phyloP scores from a whole-genome alignment of 164 flowering plant genomes.

The Vitis rupestris region DNA sequence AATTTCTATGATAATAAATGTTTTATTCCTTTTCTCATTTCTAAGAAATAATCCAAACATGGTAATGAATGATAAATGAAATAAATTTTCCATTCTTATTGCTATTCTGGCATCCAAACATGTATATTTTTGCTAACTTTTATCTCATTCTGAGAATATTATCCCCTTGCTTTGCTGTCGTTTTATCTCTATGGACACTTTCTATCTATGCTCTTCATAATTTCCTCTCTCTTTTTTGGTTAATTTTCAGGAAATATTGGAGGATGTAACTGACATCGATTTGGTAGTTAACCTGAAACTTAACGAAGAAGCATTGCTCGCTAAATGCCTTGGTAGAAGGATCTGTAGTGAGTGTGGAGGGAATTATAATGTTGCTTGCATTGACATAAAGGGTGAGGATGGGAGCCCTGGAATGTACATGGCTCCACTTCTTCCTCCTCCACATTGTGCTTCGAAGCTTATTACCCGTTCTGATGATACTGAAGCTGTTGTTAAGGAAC shows the following conservation, averaged over 20 bases:
- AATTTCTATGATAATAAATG: no score
- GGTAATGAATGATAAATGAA: no score
- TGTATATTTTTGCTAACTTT: no score
- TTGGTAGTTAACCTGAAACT: conserved; percentile 86
- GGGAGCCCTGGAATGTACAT: conserved; percentile 75
- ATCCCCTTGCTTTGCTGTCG: no score
- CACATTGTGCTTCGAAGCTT: conserved; percentile 80
- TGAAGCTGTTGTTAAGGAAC: conserved; percentile 73
- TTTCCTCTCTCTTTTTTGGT: neutral
- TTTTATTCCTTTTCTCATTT: no score
- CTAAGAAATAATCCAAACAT: no score
- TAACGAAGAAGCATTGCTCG: conserved; percentile 75
- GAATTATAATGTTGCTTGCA: conserved; percentile 74
- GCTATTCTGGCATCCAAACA: no score
- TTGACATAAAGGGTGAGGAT: conserved; percentile 71
- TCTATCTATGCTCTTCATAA: neutral
- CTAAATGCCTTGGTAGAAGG: conserved; percentile 95
- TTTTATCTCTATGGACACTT: neutral
- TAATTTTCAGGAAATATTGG: conserved; percentile 77
- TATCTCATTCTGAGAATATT: no score
- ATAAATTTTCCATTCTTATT: no score
- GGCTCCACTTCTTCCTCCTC: conserved; percentile 93
- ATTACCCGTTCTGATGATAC: conserved; percentile 89
- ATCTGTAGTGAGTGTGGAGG: conserved; percentile 85
- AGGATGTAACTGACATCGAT: conserved; percentile 79